Conservation (phyloP, 305 asterid genomes). For the Plantago lanceolata region DNA sequence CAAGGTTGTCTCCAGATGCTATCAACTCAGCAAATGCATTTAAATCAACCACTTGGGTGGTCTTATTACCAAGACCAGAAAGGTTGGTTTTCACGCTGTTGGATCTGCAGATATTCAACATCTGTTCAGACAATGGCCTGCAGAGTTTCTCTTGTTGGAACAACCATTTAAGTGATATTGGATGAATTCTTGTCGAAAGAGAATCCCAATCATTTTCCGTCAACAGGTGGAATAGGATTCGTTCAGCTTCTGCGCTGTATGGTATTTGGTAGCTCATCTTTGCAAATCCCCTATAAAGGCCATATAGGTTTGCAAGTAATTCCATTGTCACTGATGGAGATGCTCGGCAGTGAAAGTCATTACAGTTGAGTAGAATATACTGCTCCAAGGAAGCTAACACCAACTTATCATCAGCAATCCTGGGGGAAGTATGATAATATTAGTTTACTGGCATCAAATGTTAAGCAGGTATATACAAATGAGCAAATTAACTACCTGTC, state of each 20-base stretch:
- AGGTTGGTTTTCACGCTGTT: constrained; percentile 30
- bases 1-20: constrained; percentile 59
- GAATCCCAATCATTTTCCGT: constrained; percentile 72
- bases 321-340: constrained; percentile 47
- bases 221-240: constrained; percentile 55
- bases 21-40: constrained; percentile 59
- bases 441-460: constrained; percentile 15
- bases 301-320: constrained; percentile 57
- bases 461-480: constrained; percentile 13
- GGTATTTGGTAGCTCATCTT: constrained; percentile 76
- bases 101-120: constrained; percentile 58
- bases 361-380: constrained; percentile 68
- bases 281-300: constrained; percentile 73
- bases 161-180: constrained; percentile 73
- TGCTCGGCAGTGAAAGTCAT: constrained; percentile 35
- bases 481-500: constrained; percentile 55
- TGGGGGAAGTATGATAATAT: constrained; percentile 23
- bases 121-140: constrained; percentile 54
- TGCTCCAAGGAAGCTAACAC: constrained; percentile 91
- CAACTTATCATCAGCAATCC: constrained; percentile 83
- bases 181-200: constrained; percentile 58
- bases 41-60: constrained; percentile 37
- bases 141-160: constrained; percentile 89
- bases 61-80: constrained; percentile 32
- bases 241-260: constrained; percentile 87